A percentile compares a stretch with the other conserved stretches of the same genome.
phyloP scores from a whole-genome alignment of 768 basidiomycete species.

The Mycena galericulata region DNA sequence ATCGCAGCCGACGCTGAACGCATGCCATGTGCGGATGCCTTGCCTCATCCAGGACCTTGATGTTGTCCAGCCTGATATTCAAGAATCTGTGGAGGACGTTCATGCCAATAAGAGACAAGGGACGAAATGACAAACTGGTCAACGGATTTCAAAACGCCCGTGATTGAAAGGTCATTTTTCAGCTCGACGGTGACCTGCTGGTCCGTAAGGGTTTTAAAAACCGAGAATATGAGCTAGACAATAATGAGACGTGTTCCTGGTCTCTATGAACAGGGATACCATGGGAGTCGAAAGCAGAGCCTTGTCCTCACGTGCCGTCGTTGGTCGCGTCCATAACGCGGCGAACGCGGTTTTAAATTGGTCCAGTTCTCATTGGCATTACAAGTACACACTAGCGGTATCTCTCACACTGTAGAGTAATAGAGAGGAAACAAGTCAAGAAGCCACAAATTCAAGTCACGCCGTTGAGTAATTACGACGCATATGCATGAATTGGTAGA shows the following conservation, averaged over 20 bases:
- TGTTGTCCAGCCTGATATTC: constrained; percentile 96
- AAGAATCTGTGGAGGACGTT: constrained; percentile 72
- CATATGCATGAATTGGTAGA: constrained; percentile 33
- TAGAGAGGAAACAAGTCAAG: no score
- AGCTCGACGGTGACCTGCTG: constrained; percentile 97
- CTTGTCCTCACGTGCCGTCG: background rate
- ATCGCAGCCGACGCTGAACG: background rate
- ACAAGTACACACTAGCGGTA: no score
- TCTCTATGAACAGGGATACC: constrained; percentile 3
- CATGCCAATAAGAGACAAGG: constrained; percentile 19
- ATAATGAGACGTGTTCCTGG: constrained; percentile 26
- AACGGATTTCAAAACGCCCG: constrained; percentile 95
- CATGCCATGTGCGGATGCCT: constrained; percentile 97
- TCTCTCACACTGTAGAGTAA: no score
- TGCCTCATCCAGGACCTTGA: constrained; percentile 91
- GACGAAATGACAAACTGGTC: constrained; percentile 82
- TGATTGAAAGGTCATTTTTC: constrained; percentile 98
- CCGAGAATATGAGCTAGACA: constrained; percentile 90
- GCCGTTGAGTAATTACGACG: constrained; percentile 17
- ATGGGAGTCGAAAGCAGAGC: constrained; percentile 21
- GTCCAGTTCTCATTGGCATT: background rate
- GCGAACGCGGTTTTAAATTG: background rate
- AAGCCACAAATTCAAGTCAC: no score
- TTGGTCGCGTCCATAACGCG: constrained; percentile 7
- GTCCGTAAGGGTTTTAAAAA: constrained; percentile 99